phyloP scores from a whole-genome alignment of 179 eudicot genomes.

The Spergularia azorica region DNA sequence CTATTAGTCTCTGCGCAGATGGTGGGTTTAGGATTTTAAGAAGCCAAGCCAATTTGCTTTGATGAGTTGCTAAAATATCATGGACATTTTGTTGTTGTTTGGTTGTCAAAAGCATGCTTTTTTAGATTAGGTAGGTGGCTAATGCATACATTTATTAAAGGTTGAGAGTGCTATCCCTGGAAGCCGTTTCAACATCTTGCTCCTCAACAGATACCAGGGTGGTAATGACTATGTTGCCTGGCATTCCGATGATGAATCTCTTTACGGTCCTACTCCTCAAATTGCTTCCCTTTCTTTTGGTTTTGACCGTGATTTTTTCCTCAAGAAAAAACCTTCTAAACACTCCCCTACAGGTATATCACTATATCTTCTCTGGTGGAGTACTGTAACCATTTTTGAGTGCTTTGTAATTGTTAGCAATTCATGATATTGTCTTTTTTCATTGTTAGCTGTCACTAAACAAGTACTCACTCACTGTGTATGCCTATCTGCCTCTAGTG shows the following conservation, averaged over 20 bases:
- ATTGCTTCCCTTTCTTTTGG: conserved; percentile 96
- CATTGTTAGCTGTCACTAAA: not conserved
- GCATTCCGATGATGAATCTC: conserved; percentile 97
- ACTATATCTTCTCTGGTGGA: no score
- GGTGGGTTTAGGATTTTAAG: no score
- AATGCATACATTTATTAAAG: conserved; percentile 38
- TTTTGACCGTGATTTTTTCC: conserved; percentile 79
- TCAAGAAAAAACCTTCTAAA: conserved; percentile 52
- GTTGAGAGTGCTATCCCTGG: conserved; percentile 79
- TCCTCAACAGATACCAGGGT: conserved; percentile 76
- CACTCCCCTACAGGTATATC: conserved; percentile 17
- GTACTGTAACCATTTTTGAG: not conserved
- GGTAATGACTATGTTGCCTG: conserved; percentile 88
- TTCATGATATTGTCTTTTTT: not conserved
- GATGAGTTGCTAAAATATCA: no score
- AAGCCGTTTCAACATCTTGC: conserved; percentile 77
- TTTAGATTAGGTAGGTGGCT: not conserved
- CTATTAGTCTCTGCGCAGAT: not conserved
- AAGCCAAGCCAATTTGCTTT: no score
- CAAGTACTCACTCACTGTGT: not conserved
- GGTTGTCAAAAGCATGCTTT: no score
- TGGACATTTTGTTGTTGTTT: no score
- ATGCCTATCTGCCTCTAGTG: conserved; percentile 2
- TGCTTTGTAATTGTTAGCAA: not conserved
- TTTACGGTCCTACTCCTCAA: conserved; percentile 91